Evolutionary conservation across 2,329 filamentous ascomycete species (phyloP), one percentile per base, ranked within the genome.

Genomic region (Zymoseptoria brevis): DNA sequence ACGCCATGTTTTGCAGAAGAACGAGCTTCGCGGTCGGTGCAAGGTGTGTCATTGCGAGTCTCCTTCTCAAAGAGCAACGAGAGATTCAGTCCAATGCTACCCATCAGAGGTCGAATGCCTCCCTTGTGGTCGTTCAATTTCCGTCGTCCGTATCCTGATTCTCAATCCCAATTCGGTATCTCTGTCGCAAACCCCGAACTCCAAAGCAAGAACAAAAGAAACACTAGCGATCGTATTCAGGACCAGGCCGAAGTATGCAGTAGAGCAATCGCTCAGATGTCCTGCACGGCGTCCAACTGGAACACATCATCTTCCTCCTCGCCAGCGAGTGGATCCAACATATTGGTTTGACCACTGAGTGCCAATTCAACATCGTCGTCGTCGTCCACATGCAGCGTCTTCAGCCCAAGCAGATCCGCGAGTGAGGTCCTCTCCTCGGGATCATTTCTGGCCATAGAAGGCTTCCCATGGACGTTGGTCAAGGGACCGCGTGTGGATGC

Each of bases 401-500:
- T 57, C 16, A 69, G 60, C 3, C 61, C 58, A n/a, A 71, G 62
- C 7, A 71, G 53, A 41, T 69, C 61, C 54, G 67, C 66, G 9
- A 71, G 58, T 16, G 62, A 61, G 11, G 57, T 63, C 9, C 55
- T 59, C 13, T 62, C 62, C 35, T 45, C 55, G 19, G 61, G 58
- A 6, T 59, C 26, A 21, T 53, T 51, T 55, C 52, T 54, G 19
- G 62, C 22, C 19, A 29, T 29, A 19, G 56, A 53, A 16, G 55
- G 58, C 45, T 60, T 60, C 24, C 61, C 53, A 53, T 67, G 64
- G 19, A 68, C 64, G 5, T 55, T 57, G 8, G 64, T 60, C 1
- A 71, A 60, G 4, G 70, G 69, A 8, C 60, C 61, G 9, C 69
- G 65, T 4, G 79, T 63, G 24, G 71, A 72, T 7, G 73, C 73